Base-by-base conservation (phyloP, 2,329 filamentous ascomycete genomes). In the Aspergillus sp. region DNA sequence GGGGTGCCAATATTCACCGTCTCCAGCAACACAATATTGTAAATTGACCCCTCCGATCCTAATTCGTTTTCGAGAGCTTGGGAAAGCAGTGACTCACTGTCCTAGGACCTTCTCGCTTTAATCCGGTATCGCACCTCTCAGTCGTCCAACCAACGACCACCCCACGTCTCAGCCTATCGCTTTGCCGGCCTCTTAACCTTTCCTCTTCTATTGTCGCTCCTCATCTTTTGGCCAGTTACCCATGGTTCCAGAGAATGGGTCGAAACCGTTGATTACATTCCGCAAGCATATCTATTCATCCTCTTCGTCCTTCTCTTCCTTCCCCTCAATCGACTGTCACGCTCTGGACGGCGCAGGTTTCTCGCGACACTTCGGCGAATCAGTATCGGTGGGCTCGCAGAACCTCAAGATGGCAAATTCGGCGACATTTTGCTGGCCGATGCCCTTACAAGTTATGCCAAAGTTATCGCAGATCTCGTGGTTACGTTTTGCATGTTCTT, bases 401-500 rank as follows among this genome's bases (percentile, higher is more conserved):
- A 93, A 74, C 81, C 90, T 1, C 85, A 90, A 65, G 90, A 97
- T 74, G 92, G 93, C 54, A 96, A 96, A 71, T 98, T 98, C 68
- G 93, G 91, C 55, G 95, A 99, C 71, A 89, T 98, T 52, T 78
- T 99, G 57, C 85, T 99, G 17, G 93, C 95, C 34, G 95, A 99
- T 82, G 93, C 92, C 55, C 78, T 98, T 66, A 99, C 95, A 42
- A 96, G 90, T 68, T 99, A 98, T 73, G 89, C 93, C 60, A 96
- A 96, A 74, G 89, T 97, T 30, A 81, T 96, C 26, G 93, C 88
- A 22, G 95, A 99, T 73, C 78, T 97, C 12, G 97, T 92, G 72
- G 89, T 98, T 55, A 87, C 87, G 48, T 76, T 92, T 26, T 98
- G 92, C 84, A 96, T 97, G 93, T 93, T 96, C 74, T 85, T 96